phyloP scores from a whole-genome alignment of 345 rosid genomes.

The Brassica juncea region DNA sequence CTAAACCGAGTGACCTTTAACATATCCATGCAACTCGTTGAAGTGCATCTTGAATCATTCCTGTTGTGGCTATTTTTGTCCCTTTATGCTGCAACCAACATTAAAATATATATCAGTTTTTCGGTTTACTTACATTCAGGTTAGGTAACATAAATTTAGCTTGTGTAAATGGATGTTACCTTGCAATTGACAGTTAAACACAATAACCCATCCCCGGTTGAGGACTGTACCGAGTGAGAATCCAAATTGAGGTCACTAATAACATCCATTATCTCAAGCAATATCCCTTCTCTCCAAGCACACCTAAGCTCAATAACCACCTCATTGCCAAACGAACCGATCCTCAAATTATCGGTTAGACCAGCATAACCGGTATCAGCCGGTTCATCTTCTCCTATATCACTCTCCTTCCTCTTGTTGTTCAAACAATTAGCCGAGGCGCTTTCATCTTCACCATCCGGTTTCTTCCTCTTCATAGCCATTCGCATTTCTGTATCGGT shows the following conservation, averaged over 20 bases:
- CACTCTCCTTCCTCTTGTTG: constrained; percentile 65
- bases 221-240: constrained; percentile 78
- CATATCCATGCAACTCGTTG: constrained; percentile 62
- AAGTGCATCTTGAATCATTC: constrained; percentile 58
- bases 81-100: constrained; percentile 61
- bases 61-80: constrained; percentile 45
- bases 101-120: neutral
- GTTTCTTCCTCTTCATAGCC: constrained; percentile 43
- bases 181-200: constrained; percentile 63
- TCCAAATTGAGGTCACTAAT: constrained; percentile 63
- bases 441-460: constrained; percentile 56
- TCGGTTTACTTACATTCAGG: neutral
- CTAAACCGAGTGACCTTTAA: constrained; percentile 36
- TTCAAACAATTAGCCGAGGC: constrained; percentile 60
- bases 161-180: constrained; percentile 49
- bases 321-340: constrained; percentile 51
- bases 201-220: constrained; percentile 60
- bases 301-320: constrained; percentile 70
- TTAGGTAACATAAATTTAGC: neutral
- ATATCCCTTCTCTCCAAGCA: constrained; percentile 78
- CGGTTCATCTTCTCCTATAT: constrained; percentile 45
- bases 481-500: constrained; percentile 44
- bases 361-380: constrained; percentile 42
- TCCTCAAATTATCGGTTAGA: constrained; percentile 45
- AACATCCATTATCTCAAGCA: constrained; percentile 79